A percentile compares a stretch with the other conserved stretches of the same genome.
Conservation (phyloP, 306 rosid genomes). For the Prunus salicina region DNA sequence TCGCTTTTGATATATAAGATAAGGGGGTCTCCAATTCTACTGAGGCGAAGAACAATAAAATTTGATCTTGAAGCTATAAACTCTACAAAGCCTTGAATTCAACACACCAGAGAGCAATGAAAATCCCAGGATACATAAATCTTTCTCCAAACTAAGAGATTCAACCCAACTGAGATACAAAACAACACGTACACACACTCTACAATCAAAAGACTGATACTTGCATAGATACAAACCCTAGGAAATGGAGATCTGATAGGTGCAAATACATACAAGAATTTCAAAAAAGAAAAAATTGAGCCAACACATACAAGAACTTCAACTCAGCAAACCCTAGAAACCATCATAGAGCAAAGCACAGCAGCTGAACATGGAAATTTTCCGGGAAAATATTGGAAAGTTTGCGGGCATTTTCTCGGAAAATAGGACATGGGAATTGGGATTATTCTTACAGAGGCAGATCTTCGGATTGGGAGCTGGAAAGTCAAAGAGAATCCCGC, state of each 20-base stretch:
- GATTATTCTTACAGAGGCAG: slow-evolving; percentile 6
- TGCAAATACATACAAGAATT: neutral
- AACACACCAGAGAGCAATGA: neutral
- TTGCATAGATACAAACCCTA: slow-evolving; percentile 11
- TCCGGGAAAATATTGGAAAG: neutral
- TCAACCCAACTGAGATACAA: neutral
- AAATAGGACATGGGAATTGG: neutral
- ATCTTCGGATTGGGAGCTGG: slow-evolving; percentile 21
- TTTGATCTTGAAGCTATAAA: neutral
- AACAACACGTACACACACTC: neutral
- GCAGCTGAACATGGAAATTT: slow-evolving; percentile 9
- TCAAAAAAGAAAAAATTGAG: neutral
- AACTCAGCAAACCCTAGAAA: neutral
- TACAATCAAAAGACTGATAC: neutral
- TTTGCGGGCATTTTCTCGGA: neutral
- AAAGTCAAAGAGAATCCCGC: slow-evolving; percentile 4
- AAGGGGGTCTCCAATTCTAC: neutral
- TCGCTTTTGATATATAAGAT: neutral
- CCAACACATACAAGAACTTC: neutral
- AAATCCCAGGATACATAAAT: slow-evolving; percentile 4
- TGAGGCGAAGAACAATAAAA: neutral
- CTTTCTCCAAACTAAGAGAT: slow-evolving; percentile 6
- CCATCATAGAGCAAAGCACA: slow-evolving; percentile 1
- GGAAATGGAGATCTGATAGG: slow-evolving; percentile 25
- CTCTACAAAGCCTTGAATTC: slow-evolving; percentile 1